Base-by-base conservation (phyloP, 441 rosid genomes). In the Kokia cookei region DNA sequence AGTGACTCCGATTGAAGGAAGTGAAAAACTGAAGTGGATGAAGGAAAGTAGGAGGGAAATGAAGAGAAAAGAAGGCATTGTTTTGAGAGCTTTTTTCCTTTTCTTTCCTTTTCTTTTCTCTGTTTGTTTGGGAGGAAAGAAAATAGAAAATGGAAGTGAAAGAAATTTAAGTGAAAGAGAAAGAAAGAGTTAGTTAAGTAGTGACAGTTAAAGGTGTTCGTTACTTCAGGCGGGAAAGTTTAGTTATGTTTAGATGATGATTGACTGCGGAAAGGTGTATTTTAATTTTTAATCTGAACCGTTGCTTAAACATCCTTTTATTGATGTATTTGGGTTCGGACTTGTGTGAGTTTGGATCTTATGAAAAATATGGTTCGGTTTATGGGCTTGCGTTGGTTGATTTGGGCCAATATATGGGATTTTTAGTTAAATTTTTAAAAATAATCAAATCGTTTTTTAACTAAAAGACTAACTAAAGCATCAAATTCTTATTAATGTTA, bases 1-100 rank as follows among this genome's bases (percentile, higher is more conserved):
- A 60, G 94, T 90, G 65, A 89, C 86, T 64, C 94, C 94, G 75
- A 89, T 73, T 69, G 79, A 77, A 50, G 93, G 69, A 19, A 78
- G 71, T 51, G 88, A 17, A 70, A 79, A 27, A 55, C 29, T 75
- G 64, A 55, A 47, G 63, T 53, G 51, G 75, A 80, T n/a, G 45
- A 75, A 66, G 67, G 75, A 74, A 32, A 66, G 26, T 50, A 22
- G 5, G 67, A 62, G 63, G 55, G 57, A 55, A 77, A 72, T 69
- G 82, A 67, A 67, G 47, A 76, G 78, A 69, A 66, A 74, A 43
- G 62, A 76, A 81, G 69, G 17, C 50, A 59, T 54, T 14, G 55
- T 42, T 72, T 53, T 63, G 37, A 32, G 6, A 32, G 37, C 37
- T 54, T 8, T 19, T 19, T 19, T 19, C 22, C 14, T 55, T 76